Evolutionary conservation across 73 alveolate species (phyloP).

Genomic region (Tetrahymena thermophila): DNA sequence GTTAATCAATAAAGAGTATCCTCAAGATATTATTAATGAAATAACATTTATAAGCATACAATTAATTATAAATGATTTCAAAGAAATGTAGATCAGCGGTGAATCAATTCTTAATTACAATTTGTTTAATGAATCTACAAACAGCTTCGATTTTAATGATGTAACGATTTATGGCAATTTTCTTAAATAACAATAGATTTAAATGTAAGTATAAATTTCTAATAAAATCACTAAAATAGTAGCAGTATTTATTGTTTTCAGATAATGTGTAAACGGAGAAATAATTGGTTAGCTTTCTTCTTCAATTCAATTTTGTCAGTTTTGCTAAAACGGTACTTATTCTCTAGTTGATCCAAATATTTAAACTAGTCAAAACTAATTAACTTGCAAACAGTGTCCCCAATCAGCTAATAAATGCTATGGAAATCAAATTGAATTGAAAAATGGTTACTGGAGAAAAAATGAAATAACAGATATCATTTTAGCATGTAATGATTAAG

Average conservation of each 20-base stretch:
- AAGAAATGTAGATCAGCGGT: neutral
- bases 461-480: neutral
- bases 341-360: neutral
- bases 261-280: neutral
- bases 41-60: neutral
- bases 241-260: neutral
- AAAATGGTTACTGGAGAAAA: neutral
- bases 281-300: neutral
- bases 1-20: neutral
- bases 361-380: neutral
- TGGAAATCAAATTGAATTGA: neutral
- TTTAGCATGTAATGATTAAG: neutral
- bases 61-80: neutral
- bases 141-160: neutral
- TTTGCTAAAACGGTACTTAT: neutral
- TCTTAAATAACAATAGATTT: neutral
- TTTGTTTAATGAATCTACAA: neutral
- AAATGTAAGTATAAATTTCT: neutral
- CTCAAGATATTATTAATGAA: neutral
- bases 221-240: neutral
- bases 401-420: neutral
- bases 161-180: neutral
- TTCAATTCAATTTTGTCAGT: neutral
- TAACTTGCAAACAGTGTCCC: neutral
- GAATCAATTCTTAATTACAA: neutral